Evolutionary conservation across 805 yeast species (phyloP), one percentile per base, ranked within the genome.

Genomic region (Starmerella floris): DNA sequence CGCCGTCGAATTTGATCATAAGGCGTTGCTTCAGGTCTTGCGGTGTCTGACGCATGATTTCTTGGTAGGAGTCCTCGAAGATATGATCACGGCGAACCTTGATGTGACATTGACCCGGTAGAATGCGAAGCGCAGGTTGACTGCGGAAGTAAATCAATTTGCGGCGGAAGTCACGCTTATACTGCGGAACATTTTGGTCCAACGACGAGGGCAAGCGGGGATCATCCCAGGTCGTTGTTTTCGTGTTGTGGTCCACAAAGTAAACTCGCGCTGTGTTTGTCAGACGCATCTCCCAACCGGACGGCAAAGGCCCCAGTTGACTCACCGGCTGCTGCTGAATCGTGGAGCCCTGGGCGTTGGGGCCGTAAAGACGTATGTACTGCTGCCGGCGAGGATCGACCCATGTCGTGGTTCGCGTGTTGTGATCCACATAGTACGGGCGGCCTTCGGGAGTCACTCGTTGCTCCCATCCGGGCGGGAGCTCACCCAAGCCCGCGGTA

Each of bases 251-350:
- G 63, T 91, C 99, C 52, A 91, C 99, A 62, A 91, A 91, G 63
- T 91, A 91, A 20, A 91, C 98, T 62, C 99, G 76, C 9, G 98
- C 96, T 1, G 98, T 91, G 63, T 91, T 91, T 34, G 99, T 93
- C 58, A 91, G 73, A 65, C 99, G 81, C 99, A 91, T 91, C 68
- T 91, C 99, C 99, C 99, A 91, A 42, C 99, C 99, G 42, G 88
- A 77, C 37, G 99, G 99, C 58, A 91, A 70, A 41, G 98, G 98
- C 16, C 98, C 98, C 62, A 91, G 71, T 59, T 93, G 97, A 35
- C 94, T 81, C 11, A 91, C 95, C 25, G 97, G 95, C 67, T 91
- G 98, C 56, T 91, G 97, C 66, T 87, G 95, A 53, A 88, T 84
- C 19, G 95, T 84, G 4, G 95, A 80, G 56, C 76, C 66, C 49